These are phyloP conservation scores for Colletotrichum australisinense DNA, from an alignment of 2,329 filamentous ascomycete genomes.

Conservation along the genomic window DNA sequence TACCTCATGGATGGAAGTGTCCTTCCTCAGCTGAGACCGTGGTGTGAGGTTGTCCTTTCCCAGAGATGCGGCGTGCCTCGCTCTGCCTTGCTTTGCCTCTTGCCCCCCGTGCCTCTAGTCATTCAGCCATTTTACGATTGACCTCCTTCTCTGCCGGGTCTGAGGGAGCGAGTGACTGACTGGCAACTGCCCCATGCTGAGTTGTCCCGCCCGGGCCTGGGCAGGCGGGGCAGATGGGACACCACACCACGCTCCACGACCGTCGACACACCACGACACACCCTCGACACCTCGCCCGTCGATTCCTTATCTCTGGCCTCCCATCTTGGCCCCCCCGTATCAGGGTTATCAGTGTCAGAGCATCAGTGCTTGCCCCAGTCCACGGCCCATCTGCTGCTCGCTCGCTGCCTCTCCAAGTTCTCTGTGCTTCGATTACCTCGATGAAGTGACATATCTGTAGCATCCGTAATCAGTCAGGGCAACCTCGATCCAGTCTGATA, in stretches of 20 bases:
- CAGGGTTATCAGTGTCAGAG: conserved; percentile 4
- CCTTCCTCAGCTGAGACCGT: background rate
- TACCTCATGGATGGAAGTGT: background rate
- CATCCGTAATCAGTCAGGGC: conserved; percentile 4
- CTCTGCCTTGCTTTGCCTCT: background rate
- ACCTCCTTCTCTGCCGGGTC: background rate
- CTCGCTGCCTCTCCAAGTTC: background rate
- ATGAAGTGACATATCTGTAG: conserved; percentile 5
- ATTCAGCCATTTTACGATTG: background rate
- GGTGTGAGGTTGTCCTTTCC: background rate
- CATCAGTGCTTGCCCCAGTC: background rate
- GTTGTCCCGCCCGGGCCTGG: background rate
- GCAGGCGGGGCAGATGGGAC: background rate
- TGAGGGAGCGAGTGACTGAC: background rate
- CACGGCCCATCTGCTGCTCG: background rate
- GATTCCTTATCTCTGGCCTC: conserved; percentile 12
- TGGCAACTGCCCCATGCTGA: background rate
- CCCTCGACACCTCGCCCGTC: background rate
- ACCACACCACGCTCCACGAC: background rate
- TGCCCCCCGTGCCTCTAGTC: conserved; percentile 6
- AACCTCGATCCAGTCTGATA: background rate
- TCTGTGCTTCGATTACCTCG: background rate
- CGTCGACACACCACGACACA: background rate
- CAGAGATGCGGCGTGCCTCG: background rate
- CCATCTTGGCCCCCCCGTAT: conserved; percentile 8